Base-by-base conservation (phyloP, 1,284 basidiomycete species). In the Gymnopus androsaceus region DNA sequence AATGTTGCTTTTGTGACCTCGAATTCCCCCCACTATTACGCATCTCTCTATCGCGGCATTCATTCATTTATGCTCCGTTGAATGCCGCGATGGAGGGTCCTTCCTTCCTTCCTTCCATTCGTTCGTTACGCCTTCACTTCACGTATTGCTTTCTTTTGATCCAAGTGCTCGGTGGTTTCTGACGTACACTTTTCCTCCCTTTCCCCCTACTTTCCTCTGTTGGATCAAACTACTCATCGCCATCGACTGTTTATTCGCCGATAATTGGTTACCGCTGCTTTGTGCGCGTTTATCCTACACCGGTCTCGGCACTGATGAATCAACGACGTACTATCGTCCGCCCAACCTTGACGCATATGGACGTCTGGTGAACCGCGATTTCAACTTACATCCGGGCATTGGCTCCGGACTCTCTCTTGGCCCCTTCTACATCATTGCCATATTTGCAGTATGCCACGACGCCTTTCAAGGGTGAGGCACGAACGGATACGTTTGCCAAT, bases 401-500 rank as follows among this genome's bases (percentile, higher is more conserved):
- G n/a, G 36, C 36, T 23, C 17, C 33, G 46, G 31, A 47, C 30
- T 21, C n/a, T 21, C 30, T 21, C 17, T 34, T 12, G 30, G 12
- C 34, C 48, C 38, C 48, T 19, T 30, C 27, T 36, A 36, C 19
- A 14, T 36, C 23, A 27, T 34, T 36, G 17, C 21, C 28, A 9
- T 36, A 27, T 40, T 25, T 37, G 56, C 72, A 95, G 94, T 97
- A 91, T 72, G 95, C 94, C 34, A 97, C 94, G 51, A 99, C 97
- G 53, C 97, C 97, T 33, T 99, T 99, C 88, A 99, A 99, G 77
- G 97, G 96, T 40, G 79, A 84, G 48, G 91, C 95, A 75, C 89
- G 97, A 63, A 92, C 92, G 72, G 90, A 95, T 65, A 99, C 97
- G 25, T 99, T 99, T 79, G 81, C 88, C 68, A 99, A 99, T 75